A percentile compares a stretch with the other conserved stretches of the same genome.
phyloP scores from a whole-genome alignment of 106 monocot species.

The Cymbidium sinense region DNA sequence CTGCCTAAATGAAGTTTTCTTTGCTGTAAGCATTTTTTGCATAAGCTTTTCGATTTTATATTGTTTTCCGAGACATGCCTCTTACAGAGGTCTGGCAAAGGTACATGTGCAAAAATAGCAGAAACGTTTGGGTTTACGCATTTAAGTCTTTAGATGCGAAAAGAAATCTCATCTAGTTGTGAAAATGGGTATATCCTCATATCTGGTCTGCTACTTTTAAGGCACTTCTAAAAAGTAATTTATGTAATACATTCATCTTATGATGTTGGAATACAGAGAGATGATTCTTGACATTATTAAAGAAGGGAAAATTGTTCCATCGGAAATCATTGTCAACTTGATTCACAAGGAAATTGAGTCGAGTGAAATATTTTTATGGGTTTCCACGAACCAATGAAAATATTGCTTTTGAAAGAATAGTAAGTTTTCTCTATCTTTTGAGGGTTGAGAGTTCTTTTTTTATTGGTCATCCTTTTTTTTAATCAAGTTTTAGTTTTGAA shows the following conservation, averaged over 20 bases:
- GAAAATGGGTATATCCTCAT: conserved; percentile 58
- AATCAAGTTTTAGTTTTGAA: not conserved
- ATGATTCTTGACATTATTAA: conserved; percentile 67
- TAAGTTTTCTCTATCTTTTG: conserved; percentile 11
- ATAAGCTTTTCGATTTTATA: not conserved
- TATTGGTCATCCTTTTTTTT: not conserved
- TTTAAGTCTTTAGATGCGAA: conserved; percentile 89
- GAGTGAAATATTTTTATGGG: conserved; percentile 75
- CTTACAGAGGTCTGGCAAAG: conserved; percentile 88
- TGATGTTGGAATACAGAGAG: conserved; percentile 32
- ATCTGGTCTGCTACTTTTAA: not conserved
- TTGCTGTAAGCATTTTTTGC: no score
- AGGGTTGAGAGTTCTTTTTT: not conserved
- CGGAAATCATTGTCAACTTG: conserved; percentile 82
- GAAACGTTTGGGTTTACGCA: conserved; percentile 73
- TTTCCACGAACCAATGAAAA: conserved; percentile 94
- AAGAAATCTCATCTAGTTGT: conserved; percentile 62
- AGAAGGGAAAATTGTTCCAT: conserved; percentile 89
- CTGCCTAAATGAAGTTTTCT: no score
- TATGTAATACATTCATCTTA: not conserved
- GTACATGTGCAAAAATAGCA: conserved; percentile 82
- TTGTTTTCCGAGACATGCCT: not conserved
- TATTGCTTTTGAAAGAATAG: conserved; percentile 88
- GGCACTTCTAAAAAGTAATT: not conserved
- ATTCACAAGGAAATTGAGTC: conserved; percentile 70